Percentiles rank a stretch among this genome's conserved stretches.
phyloP scores from a whole-genome alignment of 2,329 filamentous ascomycete genomes.

The Sordariomycetes sp. region DNA sequence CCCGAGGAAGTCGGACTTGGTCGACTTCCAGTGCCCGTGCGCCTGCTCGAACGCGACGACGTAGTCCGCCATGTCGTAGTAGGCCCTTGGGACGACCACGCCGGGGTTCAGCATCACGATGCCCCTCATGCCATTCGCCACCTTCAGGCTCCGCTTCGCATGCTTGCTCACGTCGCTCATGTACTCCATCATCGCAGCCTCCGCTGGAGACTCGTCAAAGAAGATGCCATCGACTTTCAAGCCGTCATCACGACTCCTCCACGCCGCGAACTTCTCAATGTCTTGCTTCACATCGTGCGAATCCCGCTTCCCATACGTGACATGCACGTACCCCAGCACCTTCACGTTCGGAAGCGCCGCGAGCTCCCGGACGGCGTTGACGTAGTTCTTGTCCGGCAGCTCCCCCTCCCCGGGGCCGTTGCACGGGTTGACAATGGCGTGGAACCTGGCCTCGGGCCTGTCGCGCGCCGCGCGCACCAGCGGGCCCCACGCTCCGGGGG shows the following conservation, averaged over 20 bases:
- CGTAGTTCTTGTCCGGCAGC: slow-evolving; percentile 17
- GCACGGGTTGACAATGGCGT: slow-evolving; percentile 18
- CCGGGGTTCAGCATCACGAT: slow-evolving; percentile 32
- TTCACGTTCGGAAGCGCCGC: slow-evolving; percentile 13
- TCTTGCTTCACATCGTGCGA: slow-evolving; percentile 18
- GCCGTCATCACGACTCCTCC: slow-evolving; percentile 15
- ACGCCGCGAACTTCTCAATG: slow-evolving; percentile 31
- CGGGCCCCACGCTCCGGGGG: slow-evolving; percentile 16
- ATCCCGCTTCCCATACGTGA: slow-evolving; percentile 15
- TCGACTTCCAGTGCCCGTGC: slow-evolving; percentile 8
- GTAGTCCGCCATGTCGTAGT: slow-evolving; percentile 27
- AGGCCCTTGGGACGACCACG: slow-evolving; percentile 25
- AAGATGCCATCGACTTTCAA: slow-evolving; percentile 34
- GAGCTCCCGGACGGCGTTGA: slow-evolving; percentile 12
- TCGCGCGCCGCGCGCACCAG: slow-evolving; percentile 12
- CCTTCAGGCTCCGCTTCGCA: slow-evolving; percentile 5
- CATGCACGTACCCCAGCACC: slow-evolving; percentile 19
- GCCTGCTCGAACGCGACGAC: slow-evolving; percentile 31
- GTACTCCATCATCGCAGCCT: slow-evolving; percentile 10
- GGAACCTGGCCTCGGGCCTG: slow-evolving; percentile 14
- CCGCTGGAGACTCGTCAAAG: slow-evolving; percentile 32
- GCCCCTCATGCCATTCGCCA: slow-evolving; percentile 5
- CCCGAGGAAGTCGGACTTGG: neutral
- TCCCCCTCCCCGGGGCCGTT: slow-evolving; percentile 16
- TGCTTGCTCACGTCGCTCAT: slow-evolving; percentile 16